Evolutionary conservation across 2,329 filamentous ascomycete genomes (phyloP), one percentile per base, ranked within the genome.

Genomic region (Coniochaeta sp.): DNA sequence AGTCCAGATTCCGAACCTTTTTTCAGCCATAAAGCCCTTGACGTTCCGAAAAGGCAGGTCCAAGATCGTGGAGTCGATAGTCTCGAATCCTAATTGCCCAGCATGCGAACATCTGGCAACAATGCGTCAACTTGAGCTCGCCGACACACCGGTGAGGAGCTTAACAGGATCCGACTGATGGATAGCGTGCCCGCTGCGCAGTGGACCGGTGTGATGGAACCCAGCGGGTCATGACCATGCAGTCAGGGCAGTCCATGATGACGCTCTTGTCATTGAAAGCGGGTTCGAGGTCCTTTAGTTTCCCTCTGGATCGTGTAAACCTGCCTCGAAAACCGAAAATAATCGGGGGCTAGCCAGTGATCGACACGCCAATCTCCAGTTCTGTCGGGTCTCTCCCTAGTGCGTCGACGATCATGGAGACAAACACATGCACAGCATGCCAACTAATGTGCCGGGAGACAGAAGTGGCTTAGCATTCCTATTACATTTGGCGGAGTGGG

Each of bases 1-100:
- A 61, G 62, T 64, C 59, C 34, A 62, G 36, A 22, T 36, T 12
- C 30, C 19, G 34, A 38, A 40, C 32, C 30, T n/a, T n/a, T 40
- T 40, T 40, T 40, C 38, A 40, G 38, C 38, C 38, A n/a, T 40
- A n/a, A 40, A 47, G 22, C 34, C 55, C 32, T 3, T 26, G 16
- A 40, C 12, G 32, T 17, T 38, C 32, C 14, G 55, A 26, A 57
- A 8, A 40, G 32, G 36, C 30, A 40, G 55, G 22, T 32, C n/a
- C 34, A 47, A 47, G 22, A 47, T 47, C 42, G 42, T 47, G 42
- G 42, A 30, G 55, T 57, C 55, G 36, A 26, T 28, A 57, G 32
- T 38, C 30, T 36, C 24, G 16, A 56, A 57, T 57, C 30, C 32
- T 57, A 57, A 38, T 24, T 38, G 30, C 34, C 12, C 22, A 5